Conservation (phyloP, 148 eudicot species). For the Camellia japonica region DNA sequence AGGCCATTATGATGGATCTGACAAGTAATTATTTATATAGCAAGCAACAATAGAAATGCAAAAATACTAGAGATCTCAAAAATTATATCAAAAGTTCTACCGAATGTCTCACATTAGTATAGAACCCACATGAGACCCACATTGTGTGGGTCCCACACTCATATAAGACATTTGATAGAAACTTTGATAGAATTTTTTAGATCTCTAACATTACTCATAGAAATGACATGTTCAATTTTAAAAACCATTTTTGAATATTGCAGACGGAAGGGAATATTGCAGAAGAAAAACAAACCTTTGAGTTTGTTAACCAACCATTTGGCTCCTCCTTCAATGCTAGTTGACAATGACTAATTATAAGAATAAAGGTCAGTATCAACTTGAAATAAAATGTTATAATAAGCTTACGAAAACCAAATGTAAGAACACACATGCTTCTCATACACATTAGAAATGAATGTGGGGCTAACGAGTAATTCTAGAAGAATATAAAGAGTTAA, state of each 20-base stretch:
- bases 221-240: background rate
- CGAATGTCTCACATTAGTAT: too few species aligned
- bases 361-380: slow-evolving; percentile 18
- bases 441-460: background rate
- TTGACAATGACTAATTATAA: slow-evolving; percentile 52
- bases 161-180: too few species aligned
- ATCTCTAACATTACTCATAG: background rate
- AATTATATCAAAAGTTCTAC: too few species aligned
- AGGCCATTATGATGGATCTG: background rate
- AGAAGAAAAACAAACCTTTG: slow-evolving; percentile 65
- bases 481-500: background rate
- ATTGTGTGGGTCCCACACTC: too few species aligned
- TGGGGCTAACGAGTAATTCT: background rate
- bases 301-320: slow-evolving; percentile 83
- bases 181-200: too few species aligned
- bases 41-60: background rate
- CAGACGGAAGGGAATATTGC: background rate
- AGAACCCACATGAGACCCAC: too few species aligned
- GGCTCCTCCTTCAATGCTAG: slow-evolving; percentile 77
- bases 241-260: background rate
- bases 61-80: too few species aligned
- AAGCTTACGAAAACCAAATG: background rate
- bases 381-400: slow-evolving; percentile 1
- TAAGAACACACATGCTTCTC: background rate
- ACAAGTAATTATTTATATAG: background rate